A percentile compares a stretch with the other conserved stretches of the same genome.
Evolutionary conservation across 163 green algal genomes (phyloP).

Genomic region (Scenedesmus sp.): DNA sequence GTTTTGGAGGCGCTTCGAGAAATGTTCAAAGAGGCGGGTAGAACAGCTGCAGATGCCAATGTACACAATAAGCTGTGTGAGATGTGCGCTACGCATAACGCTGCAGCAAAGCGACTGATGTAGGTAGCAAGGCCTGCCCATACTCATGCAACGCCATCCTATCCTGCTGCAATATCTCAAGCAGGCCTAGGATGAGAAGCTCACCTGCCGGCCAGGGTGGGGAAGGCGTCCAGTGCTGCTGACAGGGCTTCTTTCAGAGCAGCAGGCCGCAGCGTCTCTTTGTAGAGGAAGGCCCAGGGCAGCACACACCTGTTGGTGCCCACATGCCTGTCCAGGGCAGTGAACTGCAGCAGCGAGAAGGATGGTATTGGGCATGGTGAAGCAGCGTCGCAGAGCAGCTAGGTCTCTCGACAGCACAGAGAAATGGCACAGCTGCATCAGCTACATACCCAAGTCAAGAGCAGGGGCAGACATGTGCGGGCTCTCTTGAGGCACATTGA

Average conservation of each 20-base stretch:
- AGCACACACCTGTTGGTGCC: conserved; percentile 36
- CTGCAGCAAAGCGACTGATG: too few species aligned
- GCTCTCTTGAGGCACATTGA: neutral
- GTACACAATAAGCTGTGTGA: too few species aligned
- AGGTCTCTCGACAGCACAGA: neutral
- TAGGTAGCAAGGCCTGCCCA: too few species aligned
- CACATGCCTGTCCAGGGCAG: conserved; percentile 21
- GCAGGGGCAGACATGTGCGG: neutral
- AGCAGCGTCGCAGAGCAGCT: neutral
- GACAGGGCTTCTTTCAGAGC: conserved; percentile 8
- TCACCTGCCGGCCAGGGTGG: conserved; percentile 20
- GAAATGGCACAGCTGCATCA: neutral
- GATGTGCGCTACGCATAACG: too few species aligned
- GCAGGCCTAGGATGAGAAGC: neutral
- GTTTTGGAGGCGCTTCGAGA: too few species aligned
- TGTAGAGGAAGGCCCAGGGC: conserved; percentile 34
- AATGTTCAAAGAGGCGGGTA: too few species aligned
- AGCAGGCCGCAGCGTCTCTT: neutral
- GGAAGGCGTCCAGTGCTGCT: conserved; percentile 7
- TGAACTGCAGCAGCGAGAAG: conserved; percentile 11
- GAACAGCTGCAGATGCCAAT: too few species aligned
- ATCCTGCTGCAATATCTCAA: too few species aligned
- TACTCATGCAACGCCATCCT: too few species aligned
- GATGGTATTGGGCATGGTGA: neutral
- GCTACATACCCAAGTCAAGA: neutral